Base-by-base conservation (phyloP, 495 filamentous ascomycete genomes). In the Daldinia loculata region DNA sequence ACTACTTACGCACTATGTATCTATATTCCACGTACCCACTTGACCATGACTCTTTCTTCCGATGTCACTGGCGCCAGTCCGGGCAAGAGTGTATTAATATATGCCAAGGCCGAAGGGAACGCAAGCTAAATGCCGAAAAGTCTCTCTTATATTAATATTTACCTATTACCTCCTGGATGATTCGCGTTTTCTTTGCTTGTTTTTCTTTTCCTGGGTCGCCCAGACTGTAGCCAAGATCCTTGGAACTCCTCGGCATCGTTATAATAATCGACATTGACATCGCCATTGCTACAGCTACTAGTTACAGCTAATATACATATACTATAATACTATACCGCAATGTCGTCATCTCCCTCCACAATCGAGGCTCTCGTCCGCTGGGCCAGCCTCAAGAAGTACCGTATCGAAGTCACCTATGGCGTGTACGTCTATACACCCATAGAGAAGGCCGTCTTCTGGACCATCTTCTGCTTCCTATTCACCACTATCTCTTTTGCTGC, bases 361-460 rank as follows among this genome's bases (percentile, higher is more conserved):
- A 29, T 76, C 11, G 64, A 77, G 24, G 59, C 36, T 30, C 39
- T 76, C 34, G 43, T 68, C 38, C 66, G 76, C 22, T 82, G 80
- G 80, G 63, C 80, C n/a, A 73, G 80, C 61, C 78, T 83, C 57
- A 84, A 83, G 78, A 82, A 81, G 69, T 83, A 84, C 72, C 82
- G 82, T 61, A 72, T 85, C 26, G 82, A 85, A 24, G 82, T 84
- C 14, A 83, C 82, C 4, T 78, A 80, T 29, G 79, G 78, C 66
- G 77, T 84, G 2, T 84, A 85, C 71, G 81, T 84, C 50, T 84
- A 76, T 63, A 83, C 82, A 22, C 82, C 82, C 1, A 61, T 74
- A 41, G 83, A 85, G 69, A 84, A 83, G 70, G 74, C 78, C 53
- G 62, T 80, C 56, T 78, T 78, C 70, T 78, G 76, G 74, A 52